Conservation (phyloP, 164 flowering plant species). For the Magnolia kwangsiensis region DNA sequence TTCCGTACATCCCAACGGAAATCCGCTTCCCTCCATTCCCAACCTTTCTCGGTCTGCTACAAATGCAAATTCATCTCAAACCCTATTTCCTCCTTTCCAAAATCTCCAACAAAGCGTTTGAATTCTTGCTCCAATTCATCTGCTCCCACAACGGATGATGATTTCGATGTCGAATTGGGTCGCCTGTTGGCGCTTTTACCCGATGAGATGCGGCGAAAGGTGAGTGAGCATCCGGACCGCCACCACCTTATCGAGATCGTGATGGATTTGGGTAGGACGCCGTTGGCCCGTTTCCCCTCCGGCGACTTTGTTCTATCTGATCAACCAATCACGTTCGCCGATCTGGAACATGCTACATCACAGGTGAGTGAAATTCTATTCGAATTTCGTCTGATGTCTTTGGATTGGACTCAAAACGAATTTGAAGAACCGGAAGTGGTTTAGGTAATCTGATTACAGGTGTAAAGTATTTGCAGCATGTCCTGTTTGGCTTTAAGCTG, state of each 20-base stretch:
- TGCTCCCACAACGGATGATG: constrained; percentile 22
- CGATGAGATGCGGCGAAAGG: constrained; percentile 52
- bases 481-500: too few species aligned
- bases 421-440: neutral
- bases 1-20: neutral
- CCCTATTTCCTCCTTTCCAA: constrained; percentile 1
- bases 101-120: constrained; percentile 8
- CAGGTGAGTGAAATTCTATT: constrained; percentile 32
- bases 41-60: neutral
- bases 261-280: constrained; percentile 87
- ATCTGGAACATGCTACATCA: constrained; percentile 59
- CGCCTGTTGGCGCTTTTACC: constrained; percentile 72
- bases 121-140: constrained; percentile 9
- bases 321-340: constrained; percentile 45
- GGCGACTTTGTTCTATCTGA: constrained; percentile 77
- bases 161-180: constrained; percentile 52
- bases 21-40: constrained; percentile 1
- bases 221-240: constrained; percentile 59
- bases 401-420: neutral
- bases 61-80: neutral
- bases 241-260: constrained; percentile 76
- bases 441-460: too few species aligned
- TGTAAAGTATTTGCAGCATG: too few species aligned
- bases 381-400: neutral
- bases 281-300: constrained; percentile 79